Percentiles rank a stretch among this genome's conserved stretches.
These are phyloP conservation scores for Auricularia cornea DNA, from an alignment of 768 basidiomycete species.

Conservation along the genomic window DNA sequence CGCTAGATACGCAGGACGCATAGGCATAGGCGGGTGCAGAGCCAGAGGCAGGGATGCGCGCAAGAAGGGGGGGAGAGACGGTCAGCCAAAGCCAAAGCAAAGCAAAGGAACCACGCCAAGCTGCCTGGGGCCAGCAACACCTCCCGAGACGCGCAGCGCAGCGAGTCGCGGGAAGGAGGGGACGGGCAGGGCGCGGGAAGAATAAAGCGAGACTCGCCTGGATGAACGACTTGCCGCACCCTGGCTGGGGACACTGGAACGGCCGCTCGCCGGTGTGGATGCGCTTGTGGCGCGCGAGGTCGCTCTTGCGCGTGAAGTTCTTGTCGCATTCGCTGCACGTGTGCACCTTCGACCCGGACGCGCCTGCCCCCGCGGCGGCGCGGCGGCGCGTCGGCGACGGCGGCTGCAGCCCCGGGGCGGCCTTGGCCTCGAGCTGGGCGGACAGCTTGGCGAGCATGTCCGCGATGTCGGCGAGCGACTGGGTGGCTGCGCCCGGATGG, in stretches of 20 bases:
- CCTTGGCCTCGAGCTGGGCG: slow-evolving; percentile 55
- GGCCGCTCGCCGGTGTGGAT: slow-evolving; percentile 90
- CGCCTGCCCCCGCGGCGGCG: slow-evolving; percentile 27
- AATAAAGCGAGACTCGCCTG: slow-evolving; percentile 42
- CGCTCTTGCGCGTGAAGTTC: slow-evolving; percentile 74
- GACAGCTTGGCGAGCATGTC: slow-evolving; percentile 72
- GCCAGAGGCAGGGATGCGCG: slow-evolving; percentile 6
- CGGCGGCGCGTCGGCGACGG: slow-evolving; percentile 7
- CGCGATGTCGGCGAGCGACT: slow-evolving; percentile 53
- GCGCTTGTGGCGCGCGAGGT: slow-evolving; percentile 75
- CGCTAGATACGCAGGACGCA: slow-evolving; percentile 39
- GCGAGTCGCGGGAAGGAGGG: too few species aligned
- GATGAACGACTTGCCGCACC: slow-evolving; percentile 87
- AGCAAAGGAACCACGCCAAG: slow-evolving; percentile 12
- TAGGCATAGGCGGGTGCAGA: background rate
- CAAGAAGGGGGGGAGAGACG: slow-evolving; percentile 1
- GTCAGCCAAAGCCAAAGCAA: too few species aligned
- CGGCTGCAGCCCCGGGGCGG: slow-evolving; percentile 9
- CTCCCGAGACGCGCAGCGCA: background rate
- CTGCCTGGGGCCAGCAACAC: background rate
- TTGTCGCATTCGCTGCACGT: slow-evolving; percentile 72
- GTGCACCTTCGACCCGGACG: slow-evolving; percentile 42
- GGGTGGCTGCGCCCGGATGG: slow-evolving; percentile 12
- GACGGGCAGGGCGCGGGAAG: background rate
- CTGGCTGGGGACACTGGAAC: slow-evolving; percentile 59